Conservation (phyloP, 2,329 filamentous ascomycete species). For the Talaromyces sp. region DNA sequence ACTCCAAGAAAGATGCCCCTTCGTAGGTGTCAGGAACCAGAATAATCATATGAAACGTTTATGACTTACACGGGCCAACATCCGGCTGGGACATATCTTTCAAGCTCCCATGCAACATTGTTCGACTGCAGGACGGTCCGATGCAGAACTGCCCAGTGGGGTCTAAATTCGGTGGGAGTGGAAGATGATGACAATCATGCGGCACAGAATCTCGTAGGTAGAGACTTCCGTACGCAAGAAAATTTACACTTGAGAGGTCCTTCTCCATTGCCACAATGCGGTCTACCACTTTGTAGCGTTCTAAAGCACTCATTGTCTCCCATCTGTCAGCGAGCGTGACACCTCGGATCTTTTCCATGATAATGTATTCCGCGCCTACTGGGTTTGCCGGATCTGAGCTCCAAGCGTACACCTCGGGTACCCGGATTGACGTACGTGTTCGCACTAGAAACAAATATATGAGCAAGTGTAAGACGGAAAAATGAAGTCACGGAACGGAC, state of each 20-base stretch:
- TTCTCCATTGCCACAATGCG: conserved; percentile 24
- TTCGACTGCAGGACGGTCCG: conserved; percentile 17
- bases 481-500: conserved; percentile 13
- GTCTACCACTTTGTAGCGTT: conserved; percentile 24
- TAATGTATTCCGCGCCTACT: conserved; percentile 30
- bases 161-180: conserved; percentile 17
- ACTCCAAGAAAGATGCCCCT: conserved; percentile 18
- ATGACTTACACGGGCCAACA: conserved; percentile 18
- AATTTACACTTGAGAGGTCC: conserved; percentile 21
- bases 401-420: conserved; percentile 31
- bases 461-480: conserved; percentile 3
- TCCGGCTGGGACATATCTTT: background rate
- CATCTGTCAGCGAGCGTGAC: conserved; percentile 28
- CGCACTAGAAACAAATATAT: background rate
- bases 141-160: conserved; percentile 18
- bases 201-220: conserved; percentile 22
- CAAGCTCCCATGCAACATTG: background rate
- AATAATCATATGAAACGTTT: background rate
- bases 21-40: conserved; percentile 8
- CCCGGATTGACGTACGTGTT: conserved; percentile 28
- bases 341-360: conserved; percentile 24
- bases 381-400: conserved; percentile 19
- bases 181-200: conserved; percentile 3
- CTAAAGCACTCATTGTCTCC: conserved; percentile 23
- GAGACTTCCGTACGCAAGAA: conserved; percentile 28